Base-by-base conservation (phyloP, 345 rosid genomes). In the Salix viminalis region DNA sequence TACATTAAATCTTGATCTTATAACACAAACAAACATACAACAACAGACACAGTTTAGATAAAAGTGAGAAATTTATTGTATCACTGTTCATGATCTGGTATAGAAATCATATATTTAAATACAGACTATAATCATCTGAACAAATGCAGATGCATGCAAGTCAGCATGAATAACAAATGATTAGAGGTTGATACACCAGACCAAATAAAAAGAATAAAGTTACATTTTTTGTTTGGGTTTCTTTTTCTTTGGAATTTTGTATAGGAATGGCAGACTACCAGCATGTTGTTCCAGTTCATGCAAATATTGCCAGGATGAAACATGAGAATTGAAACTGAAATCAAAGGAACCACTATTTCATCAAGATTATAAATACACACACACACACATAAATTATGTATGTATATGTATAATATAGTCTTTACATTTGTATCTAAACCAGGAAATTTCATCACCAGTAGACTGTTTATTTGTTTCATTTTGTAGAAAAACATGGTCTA, bases 231-330 rank as follows among this genome's bases (percentile, higher is more conserved):
- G 23, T 19, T 3, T 12, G 4, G 0, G 0, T 28, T 26, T 65
- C 3, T 28, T 26, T 46, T 34, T 30, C 56, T 71, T 76, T 64
- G 56, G 50, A 71, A 24, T 44, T 77, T 85, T 65, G 34, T 65
- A 2, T 79, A 92, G 98, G 99, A 62, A 91, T 90, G 98, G 96
- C 79, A 36, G 98, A 91, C 82, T 95, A 88, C 79, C 98, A 93
- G 85, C 97, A 93, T 86, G 97, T 90, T 61, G 83, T 95, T 62
- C 83, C 95, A 60, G 90, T 93, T 87, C 97, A 95, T 54, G 93
- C 96, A 2, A 88, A 90, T 69, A 82, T 76, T 79, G 92, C 96
- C 16, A 84, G 83, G 66, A 79, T 85, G 81, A 91, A 84, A 79
- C 90, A 91, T 88, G 85, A 92, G 84, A 90, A 84, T 70, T 85